Evolutionary conservation across 176 grass and related monocot species (phyloP).

Genomic region (Zizania latifolia): DNA sequence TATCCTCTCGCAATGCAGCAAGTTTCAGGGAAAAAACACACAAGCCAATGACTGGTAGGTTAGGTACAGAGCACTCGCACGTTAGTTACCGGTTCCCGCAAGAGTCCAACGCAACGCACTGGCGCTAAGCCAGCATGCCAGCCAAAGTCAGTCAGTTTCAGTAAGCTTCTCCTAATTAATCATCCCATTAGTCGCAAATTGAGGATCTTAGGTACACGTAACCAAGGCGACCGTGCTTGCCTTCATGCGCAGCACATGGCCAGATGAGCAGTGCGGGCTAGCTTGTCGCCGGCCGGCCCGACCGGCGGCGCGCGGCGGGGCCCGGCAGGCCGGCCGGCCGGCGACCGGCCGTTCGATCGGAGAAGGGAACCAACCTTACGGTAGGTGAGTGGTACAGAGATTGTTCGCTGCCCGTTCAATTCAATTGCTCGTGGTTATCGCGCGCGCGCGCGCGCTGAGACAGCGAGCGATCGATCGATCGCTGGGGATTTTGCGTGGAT

Average conservation of each 20-base stretch:
- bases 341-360: no score
- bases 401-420: background rate
- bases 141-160: background rate
- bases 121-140: background rate
- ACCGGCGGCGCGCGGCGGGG: background rate
- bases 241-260: constrained; percentile 40
- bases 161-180: background rate
- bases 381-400: constrained; percentile 9
- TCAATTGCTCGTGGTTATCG: constrained; percentile 1
- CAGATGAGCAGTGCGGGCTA: constrained; percentile 15
- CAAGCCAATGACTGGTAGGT: background rate
- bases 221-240: background rate
- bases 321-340: background rate
- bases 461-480: background rate
- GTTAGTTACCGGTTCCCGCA: constrained; percentile 19
- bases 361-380: background rate
- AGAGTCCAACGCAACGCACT: background rate
- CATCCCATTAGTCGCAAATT: background rate
- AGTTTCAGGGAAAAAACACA: background rate
- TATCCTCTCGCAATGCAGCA: background rate
- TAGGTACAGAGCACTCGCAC: constrained; percentile 26
- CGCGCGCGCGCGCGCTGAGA: background rate
- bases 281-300: constrained; percentile 18
- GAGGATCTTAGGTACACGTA: constrained; percentile 13
- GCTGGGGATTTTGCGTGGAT: background rate